Base-by-base conservation (phyloP, 2,329 filamentous ascomycete species). In the Juglanconis oblonga region DNA sequence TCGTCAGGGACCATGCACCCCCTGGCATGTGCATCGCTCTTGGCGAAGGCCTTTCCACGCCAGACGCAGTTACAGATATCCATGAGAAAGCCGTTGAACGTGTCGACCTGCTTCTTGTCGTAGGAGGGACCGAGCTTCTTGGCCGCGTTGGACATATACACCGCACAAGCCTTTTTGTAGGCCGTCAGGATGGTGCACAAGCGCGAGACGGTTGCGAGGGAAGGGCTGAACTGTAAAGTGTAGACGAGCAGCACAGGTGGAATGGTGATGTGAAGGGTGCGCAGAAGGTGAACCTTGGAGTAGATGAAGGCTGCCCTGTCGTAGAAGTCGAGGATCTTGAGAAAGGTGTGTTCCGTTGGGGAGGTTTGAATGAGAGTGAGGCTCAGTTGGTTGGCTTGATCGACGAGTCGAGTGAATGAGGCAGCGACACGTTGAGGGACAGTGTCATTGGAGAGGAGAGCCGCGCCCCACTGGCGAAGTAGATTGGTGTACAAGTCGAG, bases 31-130 rank as follows among this genome's bases (percentile, higher is more conserved):
- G 81, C 75, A 64, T 94, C 90, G 1, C 78, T 77, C 11, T 76
- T 76, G 60, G 85, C 85, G 61, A 96, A 88, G 1, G 88, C 91
- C 11, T 87, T 84, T 29, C 85, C 84, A 8, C 91, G 84, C 91
- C 91, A 96, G 51, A 95, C 72, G 54, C 90, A 86, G 70, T 96
- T 96, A 77, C 91, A 93, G 36, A 92, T 82, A 70, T 96, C 92
- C 86, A 95, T 93, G 36, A 96, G 81, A 70, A 89, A 92, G 29
- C 88, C 88, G 71, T 96, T 96, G 76, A 95, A 93, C 31, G 82
- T 76, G 64, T 86, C 84, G 45, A 92, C 83, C 58, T 88, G 84
- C 36, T 79, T 74, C 47, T 83, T 79, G 33, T 85, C 79, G 63
- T 87, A 88, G 10, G 76, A 71, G 17, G 72, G 71, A 5, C 71